Evolutionary conservation across 2,329 filamentous ascomycete genomes (phyloP), one percentile per base, ranked within the genome.

Genomic region (Colletotrichum neosansevieriae): DNA sequence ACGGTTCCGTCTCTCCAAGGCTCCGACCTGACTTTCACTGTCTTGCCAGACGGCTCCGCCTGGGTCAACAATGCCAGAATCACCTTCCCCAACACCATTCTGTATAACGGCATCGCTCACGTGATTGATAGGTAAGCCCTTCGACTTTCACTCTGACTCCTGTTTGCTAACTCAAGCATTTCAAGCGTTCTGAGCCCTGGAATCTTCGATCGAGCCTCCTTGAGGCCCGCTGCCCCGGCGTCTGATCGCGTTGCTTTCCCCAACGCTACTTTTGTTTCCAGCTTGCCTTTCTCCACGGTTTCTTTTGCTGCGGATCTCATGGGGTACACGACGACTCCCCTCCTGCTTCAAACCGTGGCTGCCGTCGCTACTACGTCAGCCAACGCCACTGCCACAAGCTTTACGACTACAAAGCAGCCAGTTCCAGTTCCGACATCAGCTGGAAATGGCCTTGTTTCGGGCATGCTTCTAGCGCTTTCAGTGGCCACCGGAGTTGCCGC

Each of bases 21-120:
- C n/a, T n/a, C n/a, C n/a, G n/a, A n/a, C n/a, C n/a, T n/a, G n/a
- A n/a, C n/a, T n/a, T n/a, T n/a, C n/a, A n/a, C n/a, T n/a, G n/a
- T n/a, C n/a, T n/a, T n/a, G n/a, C n/a, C n/a, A n/a, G n/a, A n/a
- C n/a, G 76, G 74, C 32, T 77, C 71, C 12, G 74, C 72, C 3
- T 79, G 72, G 72, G 75, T 79, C 0, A 78, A 79, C 11, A 71
- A 72, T 11, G 77, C 77, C 0, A 76, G 72, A 63, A 78, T 79
- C 36, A 67, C 76, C 2, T 72, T 73, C 5, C 71, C 76, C 21
- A 77, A 79, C 60, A 67, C 71, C 12, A 73, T 79, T 15, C 53
- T 78, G 2, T 73, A 69, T 49, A 79, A 79, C 38, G 76, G 77
- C 42, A 72, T 79, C 10, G 77, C 75, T 7, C 77, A 79, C 42